Base-by-base conservation (phyloP, 768 basidiomycete genomes). In the Gelatoporia subvermispora region DNA sequence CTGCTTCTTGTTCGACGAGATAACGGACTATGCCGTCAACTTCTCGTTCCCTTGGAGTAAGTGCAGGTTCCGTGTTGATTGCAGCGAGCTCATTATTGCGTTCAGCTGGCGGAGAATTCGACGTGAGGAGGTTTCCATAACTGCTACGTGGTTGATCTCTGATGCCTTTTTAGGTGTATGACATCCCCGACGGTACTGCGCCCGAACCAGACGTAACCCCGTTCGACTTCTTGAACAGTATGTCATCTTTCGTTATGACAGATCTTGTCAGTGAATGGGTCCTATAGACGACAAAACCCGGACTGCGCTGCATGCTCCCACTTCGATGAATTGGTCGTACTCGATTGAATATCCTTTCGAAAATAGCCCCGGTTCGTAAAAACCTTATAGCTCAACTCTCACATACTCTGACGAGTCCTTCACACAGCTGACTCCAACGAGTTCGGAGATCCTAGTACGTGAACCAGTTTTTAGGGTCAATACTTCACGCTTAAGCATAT, bases 21-120 rank as follows among this genome's bases (percentile, higher is more conserved):
- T 82, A 62, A 56, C 82, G 20, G 85, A 87, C 64, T 87, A 87
- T 52, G 82, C 84, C 11, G 47, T 78, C 45, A 88, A 87, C 59
- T 86, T 72, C 56, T 82, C 85, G 0, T 81, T 74, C 60, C 86
- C 86, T 1, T 77, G 75, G 76, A 59, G 60, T 61, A 13, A 24
- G 54, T 43, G 2, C 28, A n/a, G 35, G 9, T 35, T 9, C n/a
- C 9, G 9, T 9, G 35, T 35, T 7, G 16, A 20, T 42, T 22
- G 41, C 21, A 42, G n/a, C n/a, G n/a, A 15, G 8, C 18, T 20
- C 41, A 16, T 42, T 21, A 5, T 42, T 18, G 5, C n/a, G 4
- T n/a, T 8, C 41, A 42, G 20, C 7, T n/a, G 9, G 22, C 5
- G 16, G 21, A 4, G 41, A 21, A 18, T 53, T 53, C 38, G 52